Evolutionary conservation across 1,139 yeast genomes (phyloP), one percentile per base, ranked within the genome.

Genomic region (Tardiomyces digboiensis): DNA sequence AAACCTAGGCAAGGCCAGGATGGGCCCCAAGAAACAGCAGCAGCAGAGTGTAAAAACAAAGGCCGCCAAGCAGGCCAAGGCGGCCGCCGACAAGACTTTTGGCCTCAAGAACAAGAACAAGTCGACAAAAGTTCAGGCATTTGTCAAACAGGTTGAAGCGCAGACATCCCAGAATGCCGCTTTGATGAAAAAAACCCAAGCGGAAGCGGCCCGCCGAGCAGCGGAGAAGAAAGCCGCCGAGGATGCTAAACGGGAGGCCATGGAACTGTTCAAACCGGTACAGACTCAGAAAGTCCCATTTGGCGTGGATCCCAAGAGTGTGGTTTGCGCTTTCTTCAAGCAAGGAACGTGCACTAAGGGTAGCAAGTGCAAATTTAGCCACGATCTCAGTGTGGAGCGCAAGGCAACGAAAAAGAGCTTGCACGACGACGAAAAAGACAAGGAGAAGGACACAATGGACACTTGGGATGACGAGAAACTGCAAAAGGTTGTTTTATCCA

Each of bases 221-320:
- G 95, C 86, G 36, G 97, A 88, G 64, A 88, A 84, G 74, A 85
- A 82, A 62, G 94, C 95, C 6, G 84, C 88, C 1, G 98, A 89
- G 52, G 82, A 77, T 38, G 96, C 95, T 42, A 86, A 84, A 61
- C 78, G 76, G 44, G 97, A 89, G 59, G 91, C 96, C 3, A 81
- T 87, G 10, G 82, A 83, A 29, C 66, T 89, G 43, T 76, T 87
- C 56, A 84, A 81, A 40, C 67, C 77, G 1, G 71, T 85, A 44
- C 83, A 76, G 45, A 76, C 72, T 43, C 97, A 87, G 62, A 87
- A 87, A 61, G 89, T 91, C 26, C 95, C 97, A 41, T 89, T 91
- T 60, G 98, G 98, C 43, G 97, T 88, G 49, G 98, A 93, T 67
- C 98, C 99, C 44, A 91, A 91, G 68, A 80, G 95, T 3, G 84